These are phyloP conservation scores for Gentiana macrophylla DNA, from an alignment of 257 asterid species.

Conservation along the genomic window DNA sequence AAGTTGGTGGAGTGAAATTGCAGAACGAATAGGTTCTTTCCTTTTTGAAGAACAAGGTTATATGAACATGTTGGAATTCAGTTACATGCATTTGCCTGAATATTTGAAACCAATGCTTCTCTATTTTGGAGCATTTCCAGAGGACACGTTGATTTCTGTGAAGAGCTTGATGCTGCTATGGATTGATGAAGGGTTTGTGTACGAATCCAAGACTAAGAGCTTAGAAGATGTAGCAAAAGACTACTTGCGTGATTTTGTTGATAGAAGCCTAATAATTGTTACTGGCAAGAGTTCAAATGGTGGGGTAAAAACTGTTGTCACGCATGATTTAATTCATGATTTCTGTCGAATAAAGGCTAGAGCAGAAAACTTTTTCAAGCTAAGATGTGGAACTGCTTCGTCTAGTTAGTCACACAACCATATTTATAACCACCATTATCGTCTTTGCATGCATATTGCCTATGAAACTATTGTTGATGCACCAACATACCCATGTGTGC, in stretches of 20 bases:
- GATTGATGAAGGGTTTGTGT: constrained; percentile 18
- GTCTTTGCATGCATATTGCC: neutral
- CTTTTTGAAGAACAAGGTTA: neutral
- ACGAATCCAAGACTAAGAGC: constrained; percentile 1
- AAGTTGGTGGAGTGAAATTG: constrained; percentile 5
- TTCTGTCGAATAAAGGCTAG: constrained; percentile 10
- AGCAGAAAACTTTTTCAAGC: constrained; percentile 6
- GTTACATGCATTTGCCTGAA: constrained; percentile 13
- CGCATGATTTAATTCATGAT: constrained; percentile 16
- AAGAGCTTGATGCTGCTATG: constrained; percentile 14
- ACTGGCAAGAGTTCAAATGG: constrained; percentile 6
- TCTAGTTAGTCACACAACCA: neutral
- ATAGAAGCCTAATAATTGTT: constrained; percentile 11
- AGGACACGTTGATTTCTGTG: constrained; percentile 8
- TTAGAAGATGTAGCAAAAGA: constrained; percentile 17
- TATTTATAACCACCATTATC: neutral
- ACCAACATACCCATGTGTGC: neutral
- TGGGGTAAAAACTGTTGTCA: constrained; percentile 10
- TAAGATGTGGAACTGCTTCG: neutral
- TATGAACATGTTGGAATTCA: constrained; percentile 11
- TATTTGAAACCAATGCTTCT: constrained; percentile 17
- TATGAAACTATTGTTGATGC: neutral
- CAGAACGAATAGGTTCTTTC: neutral
- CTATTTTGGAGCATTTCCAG: constrained; percentile 16
- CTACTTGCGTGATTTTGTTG: constrained; percentile 16